Evolutionary conservation across 2,329 filamentous ascomycete species (phyloP).

Genomic region (Pseudogymnoascus sp.): DNA sequence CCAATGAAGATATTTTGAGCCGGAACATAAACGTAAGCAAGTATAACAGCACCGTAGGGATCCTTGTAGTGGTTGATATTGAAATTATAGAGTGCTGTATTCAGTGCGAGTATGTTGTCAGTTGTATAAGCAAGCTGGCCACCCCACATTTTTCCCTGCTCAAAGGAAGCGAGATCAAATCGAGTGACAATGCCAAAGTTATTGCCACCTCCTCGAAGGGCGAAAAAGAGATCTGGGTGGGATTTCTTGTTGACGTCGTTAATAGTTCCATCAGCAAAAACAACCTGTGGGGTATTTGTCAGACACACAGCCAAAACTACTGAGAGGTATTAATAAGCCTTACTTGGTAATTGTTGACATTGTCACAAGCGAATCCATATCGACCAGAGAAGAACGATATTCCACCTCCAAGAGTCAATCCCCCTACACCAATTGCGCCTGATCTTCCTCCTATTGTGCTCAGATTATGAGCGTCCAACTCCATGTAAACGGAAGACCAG

Average conservation of each 20-base stretch:
- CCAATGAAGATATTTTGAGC: conserved; percentile 14
- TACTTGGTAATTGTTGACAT: conserved; percentile 17
- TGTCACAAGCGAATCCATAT: conserved; percentile 32
- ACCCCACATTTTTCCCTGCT: conserved; percentile 10
- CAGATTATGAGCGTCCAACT: conserved; percentile 15
- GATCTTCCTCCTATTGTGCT: conserved; percentile 18
- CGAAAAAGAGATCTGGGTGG: conserved; percentile 31
- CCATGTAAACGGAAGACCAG: conserved; percentile 19
- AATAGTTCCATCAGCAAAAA: conserved; percentile 14
- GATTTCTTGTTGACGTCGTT: conserved; percentile 21
- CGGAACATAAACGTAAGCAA: conserved; percentile 12
- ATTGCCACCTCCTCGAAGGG: conserved; percentile 18
- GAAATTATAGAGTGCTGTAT: conserved; percentile 8
- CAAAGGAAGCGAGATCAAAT: conserved; percentile 30
- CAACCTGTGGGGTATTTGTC: conserved; percentile 13
- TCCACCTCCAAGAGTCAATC: conserved; percentile 29
- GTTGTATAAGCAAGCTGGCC: too few relatives aligned
- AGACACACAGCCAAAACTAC: conserved; percentile 21
- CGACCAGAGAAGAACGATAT: conserved; percentile 28
- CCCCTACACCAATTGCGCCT: conserved; percentile 26
- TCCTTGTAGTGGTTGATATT: conserved; percentile 3
- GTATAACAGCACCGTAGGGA: background rate
- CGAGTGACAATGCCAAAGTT: conserved; percentile 34
- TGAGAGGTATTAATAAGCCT: background rate
- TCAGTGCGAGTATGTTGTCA: background rate